A percentile compares a stretch with the other conserved stretches of the same genome.
These are phyloP conservation scores for Calcarisporium arbuscula DNA, from an alignment of 2,329 filamentous ascomycete species.

Conservation along the genomic window DNA sequence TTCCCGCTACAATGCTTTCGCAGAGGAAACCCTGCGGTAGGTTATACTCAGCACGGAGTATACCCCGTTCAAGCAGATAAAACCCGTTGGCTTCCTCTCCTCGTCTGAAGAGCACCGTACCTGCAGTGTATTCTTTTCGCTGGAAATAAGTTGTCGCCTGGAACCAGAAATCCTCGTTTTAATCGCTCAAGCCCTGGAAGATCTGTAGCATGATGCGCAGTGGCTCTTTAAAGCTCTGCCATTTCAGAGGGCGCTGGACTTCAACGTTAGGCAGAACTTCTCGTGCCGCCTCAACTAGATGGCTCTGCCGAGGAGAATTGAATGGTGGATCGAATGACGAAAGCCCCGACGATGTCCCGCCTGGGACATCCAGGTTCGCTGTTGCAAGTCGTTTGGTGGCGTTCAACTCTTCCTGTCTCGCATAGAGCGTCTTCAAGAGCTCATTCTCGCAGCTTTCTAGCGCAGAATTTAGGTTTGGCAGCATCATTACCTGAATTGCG, in stretches of 20 bases:
- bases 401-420: constrained; percentile 56
- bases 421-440: constrained; percentile 74
- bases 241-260: constrained; percentile 55
- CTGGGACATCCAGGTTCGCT: constrained; percentile 43
- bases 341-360: constrained; percentile 22
- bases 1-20: constrained; percentile 88
- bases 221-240: constrained; percentile 84
- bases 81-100: constrained; percentile 77
- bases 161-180: constrained; percentile 96
- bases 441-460: constrained; percentile 95
- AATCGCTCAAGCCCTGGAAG: constrained; percentile 80
- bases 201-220: constrained; percentile 88
- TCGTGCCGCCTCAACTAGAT: constrained; percentile 72
- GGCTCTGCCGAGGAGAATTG: constrained; percentile 73
- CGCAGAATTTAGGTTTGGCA: constrained; percentile 86
- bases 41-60: constrained; percentile 84
- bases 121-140: constrained; percentile 59
- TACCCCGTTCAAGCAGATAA: constrained; percentile 84
- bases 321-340: constrained; percentile 40
- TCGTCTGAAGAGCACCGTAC: constrained; percentile 68
- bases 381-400: constrained; percentile 35
- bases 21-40: constrained; percentile 83
- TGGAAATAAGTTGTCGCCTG: constrained; percentile 69
- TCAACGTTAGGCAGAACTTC: constrained; percentile 66
- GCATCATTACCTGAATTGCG: constrained; percentile 68